Base-by-base conservation (phyloP, 208 protist species). In the Leishmania martiniquensis region DNA sequence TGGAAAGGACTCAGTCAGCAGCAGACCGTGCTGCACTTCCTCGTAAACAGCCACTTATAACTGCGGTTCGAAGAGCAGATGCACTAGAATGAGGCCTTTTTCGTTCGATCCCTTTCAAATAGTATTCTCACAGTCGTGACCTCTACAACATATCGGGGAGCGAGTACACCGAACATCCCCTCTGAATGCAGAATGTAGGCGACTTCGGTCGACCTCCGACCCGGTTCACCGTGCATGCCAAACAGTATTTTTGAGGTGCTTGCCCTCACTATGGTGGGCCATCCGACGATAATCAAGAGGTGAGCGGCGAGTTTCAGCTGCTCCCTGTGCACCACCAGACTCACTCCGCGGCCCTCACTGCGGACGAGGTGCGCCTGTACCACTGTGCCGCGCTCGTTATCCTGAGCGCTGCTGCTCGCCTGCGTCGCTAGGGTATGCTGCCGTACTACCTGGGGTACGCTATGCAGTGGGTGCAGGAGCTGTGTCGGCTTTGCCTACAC, bases 381-480 rank as follows among this genome's bases (percentile, higher is more conserved):
- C 77, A 77, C 17, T 78, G 75, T 13, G 78, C 79, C n/a, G 86
- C 86, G 17, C 62, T 0, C 22, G 66, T 83, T 7, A 45, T 93
- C 44, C 78, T 73, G 60, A 44, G 52, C n/a, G 57, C 81, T 6
- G 75, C 81, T 1, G 3, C 62, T n/a, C 82, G 66, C 0, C 75
- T 86, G 44, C 65, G 81, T 59, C 84, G 82, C 47, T 84, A 89
- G 59, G 86, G 87, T 44, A 70, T 85, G 6, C 70, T 91, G 17
- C 55, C 57, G n/a, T 74, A 57, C 20, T 75, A 76, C 57, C 83
- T 87, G 66, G 66, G 65, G 29, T n/a, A 49, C 52, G 83, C 77
- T 15, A 75, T 91, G 79, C 75, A 83, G 73, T 93, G 89, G 86
- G 78, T 91, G 37, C 82, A 90, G 71, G 73, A 78, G 55, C 52